phyloP scores from a whole-genome alignment of 176 grass and related monocot species.

The sorghum (Sorghum bicolor) region DNA sequence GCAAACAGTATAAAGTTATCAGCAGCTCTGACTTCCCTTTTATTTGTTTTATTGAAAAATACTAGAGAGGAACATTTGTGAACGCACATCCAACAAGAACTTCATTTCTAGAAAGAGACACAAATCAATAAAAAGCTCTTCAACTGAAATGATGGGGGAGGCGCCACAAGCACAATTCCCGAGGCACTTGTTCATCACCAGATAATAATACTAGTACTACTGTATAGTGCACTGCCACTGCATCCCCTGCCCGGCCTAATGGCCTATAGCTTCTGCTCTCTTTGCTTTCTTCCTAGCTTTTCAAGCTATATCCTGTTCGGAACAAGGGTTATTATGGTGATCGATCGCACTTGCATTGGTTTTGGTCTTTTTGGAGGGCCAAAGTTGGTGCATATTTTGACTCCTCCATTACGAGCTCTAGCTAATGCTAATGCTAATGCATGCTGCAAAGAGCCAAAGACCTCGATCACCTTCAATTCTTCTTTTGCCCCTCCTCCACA shows the following conservation, averaged over 20 bases:
- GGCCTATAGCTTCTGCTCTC: constrained; percentile 18
- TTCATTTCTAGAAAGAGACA: neutral
- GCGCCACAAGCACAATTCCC: constrained; percentile 43
- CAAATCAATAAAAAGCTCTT: neutral
- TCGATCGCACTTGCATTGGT: neutral
- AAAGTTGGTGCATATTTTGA: constrained; percentile 37
- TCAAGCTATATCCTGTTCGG: constrained; percentile 28
- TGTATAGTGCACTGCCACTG: neutral
- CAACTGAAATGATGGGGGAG: constrained; percentile 39
- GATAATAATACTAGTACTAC: neutral
- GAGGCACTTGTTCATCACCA: constrained; percentile 28
- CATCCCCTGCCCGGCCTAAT: too few species aligned
- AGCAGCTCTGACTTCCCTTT: neutral
- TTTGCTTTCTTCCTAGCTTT: neutral
- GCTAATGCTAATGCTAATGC: neutral
- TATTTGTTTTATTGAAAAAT: neutral
- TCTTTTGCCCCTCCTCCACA: constrained; percentile 4
- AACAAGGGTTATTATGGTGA: constrained; percentile 15
- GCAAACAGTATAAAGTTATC: neutral
- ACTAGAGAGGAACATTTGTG: neutral
- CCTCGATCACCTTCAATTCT: neutral
- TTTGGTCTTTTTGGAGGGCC: constrained; percentile 9
- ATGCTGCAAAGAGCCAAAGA: constrained; percentile 26
- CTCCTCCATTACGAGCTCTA: constrained; percentile 29
- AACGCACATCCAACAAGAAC: neutral